Percentiles rank a stretch among this genome's conserved stretches.
These are phyloP conservation scores for Saccharomycopsis fermentans DNA, from an alignment of 805 yeast species.

Conservation along the genomic window DNA sequence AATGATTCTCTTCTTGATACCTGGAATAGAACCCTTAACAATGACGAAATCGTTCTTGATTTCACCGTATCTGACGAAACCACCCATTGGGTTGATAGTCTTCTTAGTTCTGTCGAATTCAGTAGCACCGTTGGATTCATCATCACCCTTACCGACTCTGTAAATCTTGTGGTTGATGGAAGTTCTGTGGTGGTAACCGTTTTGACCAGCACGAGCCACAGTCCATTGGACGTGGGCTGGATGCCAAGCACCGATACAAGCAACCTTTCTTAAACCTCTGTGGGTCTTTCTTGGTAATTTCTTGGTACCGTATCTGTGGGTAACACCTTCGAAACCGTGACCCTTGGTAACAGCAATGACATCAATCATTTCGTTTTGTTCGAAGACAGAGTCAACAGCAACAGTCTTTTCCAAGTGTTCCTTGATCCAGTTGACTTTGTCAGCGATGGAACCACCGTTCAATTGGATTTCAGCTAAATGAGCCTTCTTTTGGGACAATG, in stretches of 20 bases:
- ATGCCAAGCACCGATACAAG: slow-evolving; percentile 99
- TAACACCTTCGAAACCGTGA: slow-evolving; percentile 99
- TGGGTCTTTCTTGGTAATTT: slow-evolving; percentile 99
- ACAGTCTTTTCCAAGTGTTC: slow-evolving; percentile 99
- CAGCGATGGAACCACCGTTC: slow-evolving; percentile 98
- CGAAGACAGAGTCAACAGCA: slow-evolving; percentile 89
- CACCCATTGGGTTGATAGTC: slow-evolving; percentile 99
- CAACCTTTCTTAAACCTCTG: slow-evolving; percentile 99
- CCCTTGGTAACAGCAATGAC: slow-evolving; percentile 99
- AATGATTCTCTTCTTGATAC: slow-evolving; percentile 98
- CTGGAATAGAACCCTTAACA: slow-evolving; percentile 99
- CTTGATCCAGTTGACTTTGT: slow-evolving; percentile 97
- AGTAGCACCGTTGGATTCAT: slow-evolving; percentile 91
- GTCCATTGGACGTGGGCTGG: slow-evolving; percentile 99
- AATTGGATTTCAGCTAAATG: slow-evolving; percentile 99
- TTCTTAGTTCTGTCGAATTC: slow-evolving; percentile 99
- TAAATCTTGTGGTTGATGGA: slow-evolving; percentile 99
- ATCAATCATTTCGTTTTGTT: slow-evolving; percentile 97
- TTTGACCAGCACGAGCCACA: slow-evolving; percentile 99
- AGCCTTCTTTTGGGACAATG: slow-evolving; percentile 98
- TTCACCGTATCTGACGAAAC: slow-evolving; percentile 98
- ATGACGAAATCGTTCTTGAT: slow-evolving; percentile 96
- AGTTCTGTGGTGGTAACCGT: slow-evolving; percentile 99
- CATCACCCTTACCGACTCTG: slow-evolving; percentile 97
- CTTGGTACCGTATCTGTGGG: slow-evolving; percentile 99